Percentiles rank a stretch among this genome's conserved stretches.
Evolutionary conservation across 176 grass and related monocot species (phyloP).

Genomic region (Puya raimondii): DNA sequence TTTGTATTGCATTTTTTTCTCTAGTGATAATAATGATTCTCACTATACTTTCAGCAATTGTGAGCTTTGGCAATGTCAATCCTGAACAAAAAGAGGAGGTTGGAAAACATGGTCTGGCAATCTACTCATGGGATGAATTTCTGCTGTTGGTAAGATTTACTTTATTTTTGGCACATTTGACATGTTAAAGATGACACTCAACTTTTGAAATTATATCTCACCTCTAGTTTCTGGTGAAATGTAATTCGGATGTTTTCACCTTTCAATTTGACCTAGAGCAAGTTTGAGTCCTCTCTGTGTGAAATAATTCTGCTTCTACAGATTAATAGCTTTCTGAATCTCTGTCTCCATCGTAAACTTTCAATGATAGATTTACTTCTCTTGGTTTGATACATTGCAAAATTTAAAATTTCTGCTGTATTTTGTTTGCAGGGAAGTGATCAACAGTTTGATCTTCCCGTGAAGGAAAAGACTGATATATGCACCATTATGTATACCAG

Average conservation of each 20-base stretch:
- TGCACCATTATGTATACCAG: constrained; percentile 92
- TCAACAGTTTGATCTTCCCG: constrained; percentile 67
- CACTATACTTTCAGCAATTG: constrained; percentile 39
- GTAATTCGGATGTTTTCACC: no score
- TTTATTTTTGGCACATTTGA: no score
- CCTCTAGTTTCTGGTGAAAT: no score
- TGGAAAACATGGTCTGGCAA: constrained; percentile 39
- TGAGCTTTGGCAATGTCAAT: constrained; percentile 67
- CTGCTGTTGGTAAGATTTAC: constrained; percentile 55
- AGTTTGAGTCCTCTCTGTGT: no score
- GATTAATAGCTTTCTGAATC: background rate
- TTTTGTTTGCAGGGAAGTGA: constrained; percentile 35
- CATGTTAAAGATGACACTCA: no score
- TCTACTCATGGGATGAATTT: constrained; percentile 70
- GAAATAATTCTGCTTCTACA: background rate
- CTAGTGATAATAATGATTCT: constrained; percentile 11
- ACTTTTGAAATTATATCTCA: background rate
- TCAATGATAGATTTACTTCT: background rate
- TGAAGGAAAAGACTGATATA: constrained; percentile 57
- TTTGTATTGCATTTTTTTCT: constrained; percentile 7
- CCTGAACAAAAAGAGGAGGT: constrained; percentile 64
- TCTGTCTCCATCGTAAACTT: background rate
- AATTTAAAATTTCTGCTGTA: background rate
- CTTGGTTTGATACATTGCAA: background rate
- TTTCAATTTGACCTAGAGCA: no score